Conservation (phyloP, 1,284 basidiomycete genomes). For the Sporisorium iseilematis-ciliati region DNA sequence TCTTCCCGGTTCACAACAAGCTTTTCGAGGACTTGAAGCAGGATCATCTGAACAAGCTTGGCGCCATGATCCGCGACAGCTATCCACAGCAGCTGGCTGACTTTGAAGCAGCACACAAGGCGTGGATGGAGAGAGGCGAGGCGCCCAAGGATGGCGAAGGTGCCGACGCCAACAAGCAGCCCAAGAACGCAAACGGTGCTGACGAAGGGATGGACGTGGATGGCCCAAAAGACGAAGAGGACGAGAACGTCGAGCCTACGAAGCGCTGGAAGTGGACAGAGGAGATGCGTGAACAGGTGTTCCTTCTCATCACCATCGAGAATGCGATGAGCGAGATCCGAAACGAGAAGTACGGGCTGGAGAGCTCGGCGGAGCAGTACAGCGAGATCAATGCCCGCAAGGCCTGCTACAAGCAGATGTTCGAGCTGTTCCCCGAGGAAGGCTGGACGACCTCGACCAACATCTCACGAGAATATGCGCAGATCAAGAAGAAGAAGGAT, state of each 20-base stretch:
- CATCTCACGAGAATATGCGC: conserved; percentile 60
- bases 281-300: conserved; percentile 65
- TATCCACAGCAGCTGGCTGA: conserved; percentile 57
- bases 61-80: conserved; percentile 49
- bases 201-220: conserved; percentile 40
- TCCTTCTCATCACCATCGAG: conserved; percentile 63
- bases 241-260: conserved; percentile 49
- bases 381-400: conserved; percentile 67
- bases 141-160: conserved; percentile 39
- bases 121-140: conserved; percentile 47
- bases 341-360: conserved; percentile 65
- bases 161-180: conserved; percentile 7
- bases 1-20: conserved; percentile 62
- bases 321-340: conserved; percentile 66
- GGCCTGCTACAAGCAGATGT: conserved; percentile 64
- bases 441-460: conserved; percentile 66
- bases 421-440: conserved; percentile 59
- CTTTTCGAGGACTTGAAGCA: conserved; percentile 61
- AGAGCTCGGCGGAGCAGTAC: conserved; percentile 58
- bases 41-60: conserved; percentile 58
- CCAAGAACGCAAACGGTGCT: background rate
- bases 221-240: conserved; percentile 31
- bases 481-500: conserved; percentile 61
- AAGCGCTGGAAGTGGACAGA: conserved; percentile 66
- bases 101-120: conserved; percentile 53